These are phyloP conservation scores for Schizophyllum commune DNA, from an alignment of 1,284 basidiomycete species.

Conservation along the genomic window DNA sequence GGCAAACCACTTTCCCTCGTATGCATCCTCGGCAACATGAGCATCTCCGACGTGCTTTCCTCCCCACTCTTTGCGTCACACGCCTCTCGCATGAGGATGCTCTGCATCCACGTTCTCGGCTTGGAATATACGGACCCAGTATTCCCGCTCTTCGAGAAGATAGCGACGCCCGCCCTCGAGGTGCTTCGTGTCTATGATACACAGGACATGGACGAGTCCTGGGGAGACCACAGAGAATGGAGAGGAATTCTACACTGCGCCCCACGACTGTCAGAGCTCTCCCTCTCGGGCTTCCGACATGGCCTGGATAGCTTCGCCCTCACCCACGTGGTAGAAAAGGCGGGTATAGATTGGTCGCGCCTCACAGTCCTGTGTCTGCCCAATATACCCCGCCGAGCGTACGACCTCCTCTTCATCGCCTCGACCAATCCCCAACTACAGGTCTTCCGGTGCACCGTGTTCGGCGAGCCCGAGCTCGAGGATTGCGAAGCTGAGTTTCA, in stretches of 20 bases:
- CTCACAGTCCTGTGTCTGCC: neutral
- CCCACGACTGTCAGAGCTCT: neutral
- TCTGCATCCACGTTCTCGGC: neutral
- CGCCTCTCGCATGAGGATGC: neutral
- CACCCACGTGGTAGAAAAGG: neutral
- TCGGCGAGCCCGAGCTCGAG: neutral
- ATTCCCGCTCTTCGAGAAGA: neutral
- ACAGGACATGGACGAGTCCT: neutral
- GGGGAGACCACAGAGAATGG: too few species aligned
- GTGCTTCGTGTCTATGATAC: neutral
- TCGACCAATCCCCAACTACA: neutral
- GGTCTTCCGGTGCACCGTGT: neutral
- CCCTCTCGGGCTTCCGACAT: neutral
- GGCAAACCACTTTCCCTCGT: neutral
- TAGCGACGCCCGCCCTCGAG: neutral
- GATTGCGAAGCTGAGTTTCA: neutral
- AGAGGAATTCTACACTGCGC: too few species aligned
- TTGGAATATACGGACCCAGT: neutral
- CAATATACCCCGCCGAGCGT: neutral
- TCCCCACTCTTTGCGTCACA: neutral
- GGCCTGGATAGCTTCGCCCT: neutral
- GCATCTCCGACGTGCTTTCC: neutral
- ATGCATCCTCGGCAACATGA: neutral
- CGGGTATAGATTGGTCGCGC: neutral
- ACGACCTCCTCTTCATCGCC: neutral